These are phyloP conservation scores for Iris macrosiphon DNA, from an alignment of 106 monocot species.

Conservation along the genomic window DNA sequence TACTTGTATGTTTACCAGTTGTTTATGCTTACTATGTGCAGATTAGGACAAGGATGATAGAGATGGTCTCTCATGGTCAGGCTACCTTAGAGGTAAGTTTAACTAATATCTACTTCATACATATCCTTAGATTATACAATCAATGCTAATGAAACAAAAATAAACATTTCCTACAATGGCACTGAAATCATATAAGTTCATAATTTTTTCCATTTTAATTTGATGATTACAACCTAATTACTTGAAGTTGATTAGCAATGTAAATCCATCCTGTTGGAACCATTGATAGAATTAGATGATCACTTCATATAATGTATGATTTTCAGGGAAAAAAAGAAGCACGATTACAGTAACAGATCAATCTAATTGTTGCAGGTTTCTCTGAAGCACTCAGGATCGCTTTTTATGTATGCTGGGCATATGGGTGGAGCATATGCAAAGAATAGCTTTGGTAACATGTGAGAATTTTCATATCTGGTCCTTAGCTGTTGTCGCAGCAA, in stretches of 20 bases:
- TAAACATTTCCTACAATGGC: no score
- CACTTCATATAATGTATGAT: no score
- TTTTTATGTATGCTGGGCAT: constrained; percentile 99
- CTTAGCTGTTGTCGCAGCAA: constrained; percentile 1
- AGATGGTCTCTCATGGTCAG: constrained; percentile 79
- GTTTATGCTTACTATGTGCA: constrained; percentile 23
- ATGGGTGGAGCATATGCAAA: constrained; percentile 99
- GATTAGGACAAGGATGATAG: constrained; percentile 90
- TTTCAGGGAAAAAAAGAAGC: no score
- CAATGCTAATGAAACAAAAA: no score
- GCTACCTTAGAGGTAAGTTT: constrained; percentile 78
- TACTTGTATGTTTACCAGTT: no score
- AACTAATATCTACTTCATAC: neutral
- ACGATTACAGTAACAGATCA: no score
- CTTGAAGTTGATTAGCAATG: no score
- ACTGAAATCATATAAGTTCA: no score
- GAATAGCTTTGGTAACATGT: constrained; percentile 98
- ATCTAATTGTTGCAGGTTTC: constrained; percentile 55
- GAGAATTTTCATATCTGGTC: constrained; percentile 9
- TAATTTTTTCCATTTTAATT: no score
- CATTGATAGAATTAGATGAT: no score
- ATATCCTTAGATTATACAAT: neutral
- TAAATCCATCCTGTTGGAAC: no score
- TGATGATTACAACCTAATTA: no score
- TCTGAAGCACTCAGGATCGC: constrained; percentile 96